phyloP scores from a whole-genome alignment of 202 grass and related monocot genomes.

The Zoysia matrella region DNA sequence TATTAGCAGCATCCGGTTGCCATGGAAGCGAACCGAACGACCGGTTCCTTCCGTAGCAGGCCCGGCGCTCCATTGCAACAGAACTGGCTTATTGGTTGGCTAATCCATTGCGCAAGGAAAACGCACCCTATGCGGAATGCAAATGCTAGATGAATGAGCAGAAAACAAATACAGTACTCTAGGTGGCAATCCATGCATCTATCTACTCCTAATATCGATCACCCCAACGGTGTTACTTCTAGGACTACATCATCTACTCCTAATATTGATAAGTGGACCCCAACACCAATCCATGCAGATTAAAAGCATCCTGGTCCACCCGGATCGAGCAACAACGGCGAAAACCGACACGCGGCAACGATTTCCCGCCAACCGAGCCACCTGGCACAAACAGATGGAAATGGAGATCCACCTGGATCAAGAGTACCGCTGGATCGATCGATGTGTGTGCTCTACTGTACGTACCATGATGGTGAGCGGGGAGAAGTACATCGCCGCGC shows the following conservation, averaged over 20 bases:
- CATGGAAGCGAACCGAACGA: not conserved
- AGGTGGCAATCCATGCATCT: too few species aligned
- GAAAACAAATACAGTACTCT: too few species aligned
- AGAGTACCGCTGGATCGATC: not conserved
- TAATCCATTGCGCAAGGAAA: not conserved
- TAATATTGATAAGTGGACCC: not conserved
- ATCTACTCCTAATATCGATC: too few species aligned
- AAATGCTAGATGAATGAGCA: not conserved
- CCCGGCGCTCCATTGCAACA: not conserved
- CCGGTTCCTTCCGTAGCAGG: not conserved
- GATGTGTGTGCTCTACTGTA: not conserved
- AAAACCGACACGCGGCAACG: not conserved
- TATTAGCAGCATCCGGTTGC: not conserved
- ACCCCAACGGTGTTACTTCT: too few species aligned
- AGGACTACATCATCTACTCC: too few species aligned
- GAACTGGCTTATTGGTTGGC: not conserved
- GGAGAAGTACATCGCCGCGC: conserved; percentile 52
- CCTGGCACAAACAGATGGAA: not conserved
- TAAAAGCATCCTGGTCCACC: not conserved
- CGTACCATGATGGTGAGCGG: conserved; percentile 77
- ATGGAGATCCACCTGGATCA: not conserved
- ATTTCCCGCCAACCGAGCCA: not conserved
- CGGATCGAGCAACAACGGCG: not conserved
- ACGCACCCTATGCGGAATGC: not conserved
- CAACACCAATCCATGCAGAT: conserved; percentile 25